Base-by-base conservation (phyloP, 2,329 filamentous ascomycete genomes). In the Diaporthe aspalathi region DNA sequence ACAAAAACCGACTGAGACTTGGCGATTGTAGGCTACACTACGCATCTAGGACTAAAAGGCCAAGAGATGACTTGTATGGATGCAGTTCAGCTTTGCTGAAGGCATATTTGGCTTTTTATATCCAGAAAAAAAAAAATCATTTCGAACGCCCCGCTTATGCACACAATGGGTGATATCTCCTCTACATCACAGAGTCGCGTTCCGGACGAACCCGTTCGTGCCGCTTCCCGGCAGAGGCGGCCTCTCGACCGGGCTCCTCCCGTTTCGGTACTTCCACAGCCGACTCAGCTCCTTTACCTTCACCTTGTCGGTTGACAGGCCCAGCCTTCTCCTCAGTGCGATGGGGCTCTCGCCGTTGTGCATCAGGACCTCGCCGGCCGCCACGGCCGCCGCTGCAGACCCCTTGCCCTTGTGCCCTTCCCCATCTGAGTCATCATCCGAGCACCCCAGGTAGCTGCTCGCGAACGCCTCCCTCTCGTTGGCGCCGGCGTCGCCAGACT, bases 261-360 rank as follows among this genome's bases (percentile, higher is more conserved):
- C 90, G 76, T 91, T 91, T 65, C 89, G 82, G 76, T 91, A 91
- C 73, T 85, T 81, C 89, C 90, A 91, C 35, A 92, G 78, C 56
- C 90, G 84, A 75, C 89, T 90, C 56, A 91, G 79, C 67, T 91
- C 86, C 79, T 86, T 90, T 7, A 91, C 89, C 76, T 82, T 87
- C 52, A 89, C 82, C 38, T 77, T 80, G 5, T 70, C 77, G 72
- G 27, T 35, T 78, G 54, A 67, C 9, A 75, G 71, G 66, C 52
- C 72, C 71, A 74, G 77, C 74, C 75, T 76, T 73, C 73, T 75
- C 67, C 74, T 73, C 53, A 66, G 47, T 56, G 73, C n/a, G 29
- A 76, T 71, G 17, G 77, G 77, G 69, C 76, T 77, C 12, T 72
- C 75, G 2, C 75, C 73, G 56, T 78, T 68, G 20, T 72, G 75